Evolutionary conservation across 2,329 filamentous ascomycete genomes (phyloP).

Genomic region (Fusarium odoratissimum): DNA sequence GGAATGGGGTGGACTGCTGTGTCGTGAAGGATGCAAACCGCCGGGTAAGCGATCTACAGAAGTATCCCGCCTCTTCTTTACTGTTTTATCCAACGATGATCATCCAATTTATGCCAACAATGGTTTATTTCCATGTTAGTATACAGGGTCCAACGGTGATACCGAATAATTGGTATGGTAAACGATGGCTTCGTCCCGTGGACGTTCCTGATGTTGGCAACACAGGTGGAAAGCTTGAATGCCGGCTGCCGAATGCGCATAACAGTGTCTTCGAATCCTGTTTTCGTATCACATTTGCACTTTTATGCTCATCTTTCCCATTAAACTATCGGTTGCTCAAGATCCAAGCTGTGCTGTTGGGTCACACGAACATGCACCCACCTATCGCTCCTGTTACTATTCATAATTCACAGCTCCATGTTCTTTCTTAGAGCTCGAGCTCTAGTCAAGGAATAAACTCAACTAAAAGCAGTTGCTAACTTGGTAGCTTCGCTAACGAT

Average conservation of each 20-base stretch:
- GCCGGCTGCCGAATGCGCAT: not conserved
- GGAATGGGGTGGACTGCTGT: slow-evolving; percentile 6
- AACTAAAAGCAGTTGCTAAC: rapidly evolving
- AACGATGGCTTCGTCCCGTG: rapidly evolving
- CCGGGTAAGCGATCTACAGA: not conserved
- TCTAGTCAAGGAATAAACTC: rapidly evolving
- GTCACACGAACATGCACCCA: not conserved
- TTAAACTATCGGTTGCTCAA: not conserved
- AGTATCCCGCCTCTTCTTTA: not conserved
- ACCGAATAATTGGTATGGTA: not conserved
- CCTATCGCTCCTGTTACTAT: not conserved
- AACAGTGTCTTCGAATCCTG: rapidly evolving
- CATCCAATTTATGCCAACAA: rapidly evolving
- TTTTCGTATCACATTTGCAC: not conserved
- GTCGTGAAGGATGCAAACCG: not conserved
- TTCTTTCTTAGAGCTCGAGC: not conserved
- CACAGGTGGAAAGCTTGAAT: not conserved
- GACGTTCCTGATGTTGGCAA: not conserved
- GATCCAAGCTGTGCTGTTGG: not conserved
- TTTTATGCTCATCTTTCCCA: too few relatives aligned
- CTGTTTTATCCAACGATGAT: not conserved
- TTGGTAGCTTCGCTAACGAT: rapidly evolving
- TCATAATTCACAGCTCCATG: not conserved
- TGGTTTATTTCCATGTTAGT: not conserved
- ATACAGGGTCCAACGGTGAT: not conserved